Evolutionary conservation across 176 grass and related monocot species (phyloP), one percentile per base, ranked within the genome.

Genomic region (Pharus latifolius): DNA sequence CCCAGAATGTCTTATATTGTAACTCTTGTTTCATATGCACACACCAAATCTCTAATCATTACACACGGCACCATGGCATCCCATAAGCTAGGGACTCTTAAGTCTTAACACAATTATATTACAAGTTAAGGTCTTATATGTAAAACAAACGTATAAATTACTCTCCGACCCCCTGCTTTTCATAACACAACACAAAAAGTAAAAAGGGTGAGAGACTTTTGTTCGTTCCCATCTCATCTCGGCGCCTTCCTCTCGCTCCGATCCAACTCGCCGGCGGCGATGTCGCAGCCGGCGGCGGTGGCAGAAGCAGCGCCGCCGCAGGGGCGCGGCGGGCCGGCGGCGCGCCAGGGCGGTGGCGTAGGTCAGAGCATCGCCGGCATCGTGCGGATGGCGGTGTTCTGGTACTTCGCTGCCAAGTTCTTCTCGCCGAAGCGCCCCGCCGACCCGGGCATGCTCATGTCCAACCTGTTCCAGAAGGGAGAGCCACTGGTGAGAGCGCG

Each of bases 401-500:
- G 90, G 87, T 99, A 99, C 87, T 95, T 99, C 73, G 87, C 87
- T 16, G 27, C 88, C 82, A 99, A 95, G 83, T 99, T 99, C 72
- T 99, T 99, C 87, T 80, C 81, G 22, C 82, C 84, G 2, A 99
- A 99, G 82, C 76, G 70, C 20, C 49, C 84, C 16, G 70, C 78
- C 25, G 87, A 91, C 4, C 90, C 96, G 0, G 69, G 81, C 19
- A 31, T 88, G 78, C 81, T 99, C 65, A 90, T 95, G 37, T 79
- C 90, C 27, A 99, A 95, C 80, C 74, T 88, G 24, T 99, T 99
- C 75, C 72, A 91, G 46, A 99, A 95, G 83, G 96, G 96, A 54
- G 96, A 99, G 70, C 69, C 87, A 42, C 58, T 99, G 90, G 96
- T 99, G 74, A 78, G 82, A 32, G 55, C 28, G 0, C 26, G 30